Evolutionary conservation across 116 monocot genomes (phyloP).

Genomic region (Phalaenopsis hybrid): DNA sequence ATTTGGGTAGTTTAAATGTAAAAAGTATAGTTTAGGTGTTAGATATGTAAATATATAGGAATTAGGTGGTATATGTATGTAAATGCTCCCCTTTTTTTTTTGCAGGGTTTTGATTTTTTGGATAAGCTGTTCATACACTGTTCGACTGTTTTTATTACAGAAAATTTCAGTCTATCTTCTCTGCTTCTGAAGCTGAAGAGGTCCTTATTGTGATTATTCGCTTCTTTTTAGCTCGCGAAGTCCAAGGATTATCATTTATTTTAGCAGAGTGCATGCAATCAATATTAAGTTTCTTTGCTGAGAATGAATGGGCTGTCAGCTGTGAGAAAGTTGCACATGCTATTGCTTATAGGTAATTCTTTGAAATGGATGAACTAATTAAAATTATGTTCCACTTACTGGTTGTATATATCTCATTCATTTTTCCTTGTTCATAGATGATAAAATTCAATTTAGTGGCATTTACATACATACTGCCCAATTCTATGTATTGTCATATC

Average conservation of each 20-base stretch:
- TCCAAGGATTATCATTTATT: conserved; percentile 49
- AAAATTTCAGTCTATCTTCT: conserved; percentile 36
- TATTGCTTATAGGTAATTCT: conserved; percentile 58
- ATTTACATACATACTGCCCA: too few relatives aligned
- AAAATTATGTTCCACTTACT: not conserved
- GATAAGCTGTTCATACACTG: not conserved
- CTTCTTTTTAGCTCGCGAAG: conserved; percentile 58
- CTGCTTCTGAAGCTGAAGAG: conserved; percentile 69
- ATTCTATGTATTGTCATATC: too few relatives aligned
- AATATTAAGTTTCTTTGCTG: conserved; percentile 49
- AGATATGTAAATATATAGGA: too few relatives aligned
- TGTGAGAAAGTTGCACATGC: conserved; percentile 45
- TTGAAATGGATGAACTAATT: not conserved
- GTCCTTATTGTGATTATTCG: conserved; percentile 47
- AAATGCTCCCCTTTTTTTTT: not conserved
- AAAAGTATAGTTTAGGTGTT: too few relatives aligned
- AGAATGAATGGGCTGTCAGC: conserved; percentile 66
- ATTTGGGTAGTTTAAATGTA: too few relatives aligned
- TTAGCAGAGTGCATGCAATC: conserved; percentile 71
- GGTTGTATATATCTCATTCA: not conserved
- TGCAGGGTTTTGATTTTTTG: not conserved
- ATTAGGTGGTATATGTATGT: too few relatives aligned
- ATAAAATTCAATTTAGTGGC: not conserved
- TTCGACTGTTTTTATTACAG: conserved; percentile 18
- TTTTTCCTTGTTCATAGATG: not conserved